Base-by-base conservation (phyloP, 495 filamentous ascomycete species). In the Darksidea phi region DNA sequence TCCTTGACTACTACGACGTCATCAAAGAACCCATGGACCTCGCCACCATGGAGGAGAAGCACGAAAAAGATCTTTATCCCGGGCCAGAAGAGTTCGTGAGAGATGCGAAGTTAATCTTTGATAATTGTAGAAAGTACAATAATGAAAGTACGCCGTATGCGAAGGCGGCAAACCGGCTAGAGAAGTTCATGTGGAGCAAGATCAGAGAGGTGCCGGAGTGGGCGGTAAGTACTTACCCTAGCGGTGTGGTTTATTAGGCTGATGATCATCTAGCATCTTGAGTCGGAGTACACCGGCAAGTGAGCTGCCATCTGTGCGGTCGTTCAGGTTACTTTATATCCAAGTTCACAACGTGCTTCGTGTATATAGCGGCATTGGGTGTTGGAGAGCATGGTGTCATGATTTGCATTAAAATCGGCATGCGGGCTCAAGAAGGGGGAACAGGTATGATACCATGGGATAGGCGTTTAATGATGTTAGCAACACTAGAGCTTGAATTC, bases 21-120 rank as follows among this genome's bases (percentile, higher is more conserved):
- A 97, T 98, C 77, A 88, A 91, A 72, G 90, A 96, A 74, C 95
- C 94, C 12, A 98, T 98, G 94, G 94, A 98, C 72, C 77, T 98
- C 41, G 84, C 81, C 25, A 96, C 93, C 10, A 97, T 98, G 95
- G 94, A 98, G 72, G 84, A 84, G 60, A 95, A 95, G 74, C 87
- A 95, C 51, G 93, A 97, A 67, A 90, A 90, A 47, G 95, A 98
- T 73, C 83, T 88, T 70, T 98, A 98, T 70, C 83, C 84, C 8
- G 90, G 84, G 0, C 91, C 92, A 7, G 92, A 97, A 67, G 94
- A 97, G 58, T 97, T 98, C 70, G 86, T 94, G 75, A 84, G 82
- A 55, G 94, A 98, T 73, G 91, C 94, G 24, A 86, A 85, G 72
- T 80, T 97, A 66, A 87, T 97, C 57, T 97, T 96, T 70, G 84